Evolutionary conservation across 2,329 filamentous ascomycete genomes (phyloP).

Genomic region (Colletotrichum tanaceti): DNA sequence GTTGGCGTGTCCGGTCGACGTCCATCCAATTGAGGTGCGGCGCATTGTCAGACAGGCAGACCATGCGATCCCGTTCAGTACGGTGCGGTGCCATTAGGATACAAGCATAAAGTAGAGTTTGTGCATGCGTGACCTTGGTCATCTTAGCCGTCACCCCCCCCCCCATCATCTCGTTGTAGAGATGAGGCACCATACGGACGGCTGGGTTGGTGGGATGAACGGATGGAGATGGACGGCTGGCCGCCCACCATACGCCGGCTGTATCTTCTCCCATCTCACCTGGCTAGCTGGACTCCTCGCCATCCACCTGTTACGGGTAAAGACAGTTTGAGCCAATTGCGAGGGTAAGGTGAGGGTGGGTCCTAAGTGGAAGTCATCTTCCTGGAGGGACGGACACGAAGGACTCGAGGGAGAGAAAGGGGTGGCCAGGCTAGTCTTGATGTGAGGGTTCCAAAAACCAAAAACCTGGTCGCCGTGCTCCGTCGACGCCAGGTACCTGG

Average conservation of each 20-base stretch:
- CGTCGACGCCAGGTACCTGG: conserved; percentile 34
- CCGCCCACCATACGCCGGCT: neutral
- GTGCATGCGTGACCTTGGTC: conserved; percentile 23
- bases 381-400: neutral
- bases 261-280: neutral
- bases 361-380: neutral
- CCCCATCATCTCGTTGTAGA: neutral
- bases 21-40: conserved; percentile 8
- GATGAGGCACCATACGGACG: neutral
- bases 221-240: neutral
- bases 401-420: neutral
- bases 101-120: conserved; percentile 39
- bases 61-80: neutral
- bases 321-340: conserved; percentile 3
- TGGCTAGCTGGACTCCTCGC: neutral
- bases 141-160: no score
- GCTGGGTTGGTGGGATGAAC: neutral
- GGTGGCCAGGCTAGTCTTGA: neutral
- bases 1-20: neutral
- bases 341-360: conserved; percentile 9
- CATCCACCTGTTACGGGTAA: neutral
- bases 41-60: conserved; percentile 1
- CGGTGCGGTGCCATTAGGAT: conserved; percentile 15
- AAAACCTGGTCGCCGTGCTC: conserved; percentile 31
- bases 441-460: conserved; percentile 21